Evolutionary conservation across 2,329 filamentous ascomycete genomes (phyloP), one percentile per base, ranked within the genome.

Genomic region (Annulohypoxylon truncatum): DNA sequence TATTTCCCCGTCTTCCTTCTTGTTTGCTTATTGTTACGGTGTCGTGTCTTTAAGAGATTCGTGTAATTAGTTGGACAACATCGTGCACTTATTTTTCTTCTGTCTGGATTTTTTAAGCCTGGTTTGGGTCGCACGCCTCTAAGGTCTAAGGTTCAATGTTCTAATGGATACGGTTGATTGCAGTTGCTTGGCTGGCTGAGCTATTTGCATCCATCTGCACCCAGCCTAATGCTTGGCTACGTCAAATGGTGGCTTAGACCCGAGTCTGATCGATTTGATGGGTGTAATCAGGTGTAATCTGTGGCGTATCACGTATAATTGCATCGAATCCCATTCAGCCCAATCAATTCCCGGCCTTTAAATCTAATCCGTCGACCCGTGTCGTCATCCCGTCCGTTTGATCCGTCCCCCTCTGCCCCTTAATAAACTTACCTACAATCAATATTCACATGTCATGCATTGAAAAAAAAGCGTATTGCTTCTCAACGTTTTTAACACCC

Each of bases 201-300:
- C 53, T 47, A 44, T 54, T 54, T 46, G 12, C 26, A 52, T 28
- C 28, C 20, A 18, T 20, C n/a, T 35, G 20, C 20, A 29, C n/a
- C 20, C 47, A 33, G 18, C 40, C 31, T 55, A 26, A 60, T 58
- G 61, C 61, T 65, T 64, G 61, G 66, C 66, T 68, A 68, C 65
- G 67, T 71, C 69, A 71, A 68, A 35, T n/a, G 44, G 69, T 71
- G 68, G 67, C 69, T 70, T 58, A 69, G 66, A 31, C 31, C 26
- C n/a, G 12, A 15, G 9, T 53, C 20, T 28, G 10, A 47, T 42
- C 10, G 38, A 6, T 20, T 44, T 46, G n/a, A 50, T 50, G 15
- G 12, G 12, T 22, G 24, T 47, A 52, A 53, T 10, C 38, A 9
- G 12, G 12, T 22, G 24, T 47, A 52, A 53, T 10, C 38, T 61